Evolutionary conservation across 805 yeast genomes (phyloP), one percentile per base, ranked within the genome.

Genomic region (Peterozyma toletana): DNA sequence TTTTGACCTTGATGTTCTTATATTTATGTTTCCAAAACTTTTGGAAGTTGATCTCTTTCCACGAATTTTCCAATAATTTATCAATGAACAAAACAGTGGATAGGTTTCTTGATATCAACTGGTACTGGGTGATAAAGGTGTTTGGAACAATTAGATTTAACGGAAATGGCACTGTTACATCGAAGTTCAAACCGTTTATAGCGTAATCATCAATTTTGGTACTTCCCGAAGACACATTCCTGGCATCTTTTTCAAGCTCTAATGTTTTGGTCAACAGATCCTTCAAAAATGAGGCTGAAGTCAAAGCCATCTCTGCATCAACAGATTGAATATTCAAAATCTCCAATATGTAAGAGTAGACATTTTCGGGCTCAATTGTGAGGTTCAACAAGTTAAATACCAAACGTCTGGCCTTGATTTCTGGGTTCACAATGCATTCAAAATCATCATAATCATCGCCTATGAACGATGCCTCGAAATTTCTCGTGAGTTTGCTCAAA

Each of bases 121-220:
- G 96, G 56, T 83, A 88, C 49, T 93, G 87, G 40, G 80, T 72
- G 14, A 87, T 66, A 21, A 82, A 78, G 13, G 88, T 83, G 43
- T 80, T 75, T 14, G 85, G 78, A 1, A 88, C 64, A 1, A 93
- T 69, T 21, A 91, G 67, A 54, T 88, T 88, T 40, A 88, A 62
- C 0, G 99, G 99, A 57, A 87, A 93, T 3, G 97, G 96, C 17
- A 90, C 60, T n/a, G 71, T 61, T 7, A 82, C 47, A 36, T 80
- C 78, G 38, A 83, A 60, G 46, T 75, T 76, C 10, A 83, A 58
- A 41, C 73, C 72, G 39, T 79, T 67, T 1, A 83, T 66, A 1
- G 77, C 55, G 38, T 67, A 68, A 29, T 67, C 60, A 48, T 62
- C 73, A 42, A 53, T 63, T 48, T 53, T 67, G 50, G 58, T 63